Evolutionary conservation across 306 rosid species (phyloP), one percentile per base, ranked within the genome.

Genomic region (Quercus engelmannii): DNA sequence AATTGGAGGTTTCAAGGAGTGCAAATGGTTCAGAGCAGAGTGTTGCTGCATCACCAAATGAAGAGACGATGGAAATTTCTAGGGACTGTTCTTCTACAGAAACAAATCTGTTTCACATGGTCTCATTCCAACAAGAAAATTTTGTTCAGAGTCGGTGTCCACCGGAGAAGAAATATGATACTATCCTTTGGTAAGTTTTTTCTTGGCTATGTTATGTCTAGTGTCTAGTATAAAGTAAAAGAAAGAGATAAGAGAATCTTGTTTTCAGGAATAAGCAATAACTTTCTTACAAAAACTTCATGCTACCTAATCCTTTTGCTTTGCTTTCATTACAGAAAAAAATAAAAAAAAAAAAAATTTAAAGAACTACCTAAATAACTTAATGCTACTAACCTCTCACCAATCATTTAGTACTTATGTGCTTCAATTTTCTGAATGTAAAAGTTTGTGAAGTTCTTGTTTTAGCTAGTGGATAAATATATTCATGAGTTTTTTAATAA

Each of bases 111-210:
- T 54, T 1, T 56, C 75, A 51, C 26, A 62, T 84, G 62, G 92
- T 95, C 74, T 93, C 97, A 51, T 95, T 95, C 79, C 81, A 55
- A 84, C 86, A 83, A 23, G 92, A 91, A 79, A 92, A 93, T 85
- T 89, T 92, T 87, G 91, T 95, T 78, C 85, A 74, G 43, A 83
- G 78, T 78, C 82, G 31, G 33, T 81, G 78, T 69, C 84, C 90
- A 73, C 87, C 73, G 0, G 93, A 87, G 62, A 87, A 84, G 82
- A 78, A 76, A 18, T 95, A 90, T 82, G 98, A 93, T 81, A 89
- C 99, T 41, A 89, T 95, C 78, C 86, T 91, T 51, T 95, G 99
- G 99, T 85, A 69, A 78, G 91, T 82, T 79, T 13, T 80, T 69
- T 79, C 76, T 61, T 56, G 26, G 69, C 56, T 73, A 62, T 25